Conservation (phyloP, 2,329 filamentous ascomycete species). For the Fusarium humuli region DNA sequence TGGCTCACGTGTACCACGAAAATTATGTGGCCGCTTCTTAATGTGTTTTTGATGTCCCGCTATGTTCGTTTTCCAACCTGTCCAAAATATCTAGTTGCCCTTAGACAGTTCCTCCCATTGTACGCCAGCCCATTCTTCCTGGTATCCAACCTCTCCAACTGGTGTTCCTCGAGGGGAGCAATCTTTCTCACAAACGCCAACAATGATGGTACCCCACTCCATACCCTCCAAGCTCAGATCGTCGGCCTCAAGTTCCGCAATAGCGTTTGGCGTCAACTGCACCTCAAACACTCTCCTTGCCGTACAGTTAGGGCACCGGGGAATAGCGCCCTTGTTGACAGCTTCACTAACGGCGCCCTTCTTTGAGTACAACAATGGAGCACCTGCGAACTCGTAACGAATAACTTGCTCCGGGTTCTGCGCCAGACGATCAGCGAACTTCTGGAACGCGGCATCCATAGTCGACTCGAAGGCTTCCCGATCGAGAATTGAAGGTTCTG, state of each 20-base stretch:
- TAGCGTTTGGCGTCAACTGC: constrained; percentile 91
- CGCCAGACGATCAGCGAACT: constrained; percentile 80
- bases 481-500: constrained; percentile 66
- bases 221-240: constrained; percentile 82
- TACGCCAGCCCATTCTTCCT: constrained; percentile 97
- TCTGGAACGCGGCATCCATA: constrained; percentile 81
- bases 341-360: constrained; percentile 78
- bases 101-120: constrained; percentile 88
- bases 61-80: constrained; percentile 3
- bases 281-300: constrained; percentile 85
- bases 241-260: constrained; percentile 86
- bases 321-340: constrained; percentile 69
- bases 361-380: constrained; percentile 83
- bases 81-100: constrained; percentile 43
- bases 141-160: constrained; percentile 76
- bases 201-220: constrained; percentile 96
- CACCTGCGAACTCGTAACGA: constrained; percentile 80
- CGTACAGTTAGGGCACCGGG: constrained; percentile 82
- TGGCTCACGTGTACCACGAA: constrained; percentile 17
- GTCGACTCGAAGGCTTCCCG: constrained; percentile 78
- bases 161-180: constrained; percentile 72
- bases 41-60: constrained; percentile 24
- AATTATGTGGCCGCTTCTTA: constrained; percentile 6
- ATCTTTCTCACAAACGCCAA: constrained; percentile 85
- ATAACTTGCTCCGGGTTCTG: constrained; percentile 88